Percentiles rank a stretch among this genome's conserved stretches.
Conservation (phyloP, 148 eudicot genomes). For the Arctostaphylos glauca region DNA sequence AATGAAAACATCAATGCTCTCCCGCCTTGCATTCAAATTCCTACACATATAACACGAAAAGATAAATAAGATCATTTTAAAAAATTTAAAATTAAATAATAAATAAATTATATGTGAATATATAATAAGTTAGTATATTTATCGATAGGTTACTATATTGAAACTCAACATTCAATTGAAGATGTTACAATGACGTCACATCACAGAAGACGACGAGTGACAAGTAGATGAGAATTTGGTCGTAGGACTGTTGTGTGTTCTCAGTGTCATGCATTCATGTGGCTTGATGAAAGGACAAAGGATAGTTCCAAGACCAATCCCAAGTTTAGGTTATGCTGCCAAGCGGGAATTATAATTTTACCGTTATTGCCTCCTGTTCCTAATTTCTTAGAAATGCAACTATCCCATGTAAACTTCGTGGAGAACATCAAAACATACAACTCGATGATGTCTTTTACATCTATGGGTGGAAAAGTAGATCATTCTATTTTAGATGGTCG, state of each 20-base stretch:
- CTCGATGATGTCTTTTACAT: background rate
- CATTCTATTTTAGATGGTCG: background rate
- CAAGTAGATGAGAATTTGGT: background rate
- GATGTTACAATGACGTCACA: background rate
- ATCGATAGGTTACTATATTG: too few relatives aligned
- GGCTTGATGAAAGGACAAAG: background rate
- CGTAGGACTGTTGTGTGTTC: background rate
- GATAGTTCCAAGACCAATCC: background rate
- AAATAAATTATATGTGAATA: too few relatives aligned
- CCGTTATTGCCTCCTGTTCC: background rate
- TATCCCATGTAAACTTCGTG: background rate
- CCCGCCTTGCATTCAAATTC: too few relatives aligned
- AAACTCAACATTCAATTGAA: too few relatives aligned
- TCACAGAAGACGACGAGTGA: background rate
- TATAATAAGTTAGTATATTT: too few relatives aligned
- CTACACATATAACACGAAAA: too few relatives aligned
- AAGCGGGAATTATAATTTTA: background rate
- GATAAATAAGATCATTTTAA: too few relatives aligned
- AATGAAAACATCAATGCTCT: too few relatives aligned
- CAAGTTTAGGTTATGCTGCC: background rate
- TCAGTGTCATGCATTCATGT: background rate
- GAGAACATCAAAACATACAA: background rate
- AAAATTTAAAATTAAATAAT: too few relatives aligned
- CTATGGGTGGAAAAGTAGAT: constrained; percentile 12
- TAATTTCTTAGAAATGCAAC: background rate